Base-by-base conservation (phyloP, 345 rosid genomes). In the Boechera divaricarpa region DNA sequence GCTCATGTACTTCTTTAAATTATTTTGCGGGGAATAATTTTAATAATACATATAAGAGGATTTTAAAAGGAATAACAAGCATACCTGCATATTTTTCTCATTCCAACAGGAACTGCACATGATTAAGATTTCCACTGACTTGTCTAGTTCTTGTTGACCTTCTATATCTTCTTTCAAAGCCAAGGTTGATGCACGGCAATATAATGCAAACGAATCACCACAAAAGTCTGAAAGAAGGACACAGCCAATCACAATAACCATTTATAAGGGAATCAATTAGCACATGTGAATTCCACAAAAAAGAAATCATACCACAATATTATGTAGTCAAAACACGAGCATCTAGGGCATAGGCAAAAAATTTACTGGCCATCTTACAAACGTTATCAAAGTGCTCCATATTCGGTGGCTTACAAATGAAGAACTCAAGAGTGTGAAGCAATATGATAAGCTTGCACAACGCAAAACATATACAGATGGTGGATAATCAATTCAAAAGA, bases 281-380 rank as follows among this genome's bases (percentile, higher is more conserved):
- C 31, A 65, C 28, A 71, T 41, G 44, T 38, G 21, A 76, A 29
- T 39, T 52, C 45, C 29, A 61, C 38, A 63, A 28, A 61, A 63
- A 32, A 51, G 69, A 64, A 68, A 56, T 52, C 88, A 56, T 77
- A 90, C 98, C 98, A 74, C 91, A 90, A 73, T 94, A 92, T 77
- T 92, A 94, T 16, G 95, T 90, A 66, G 98, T 0, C 6, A 33
- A 33, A 33, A 28, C 29, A 28, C 98, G 95, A 52, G 98, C 97
- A 83, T 94, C 98, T 4, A 95, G 92, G 42, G 97, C 97, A 72
- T 90, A 87, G n/a, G 91, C 85, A 75, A 87, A 91, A 82, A 92
- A 84, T 79, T 89, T 90, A 77, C 88, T 83, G 21, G 98, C 98
- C 93, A 92, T 84, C 70, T 70, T 86, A 80, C 95, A 86, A 56